Evolutionary conservation across 1,284 basidiomycete genomes (phyloP).

Genomic region (Porogramme epimiltina): DNA sequence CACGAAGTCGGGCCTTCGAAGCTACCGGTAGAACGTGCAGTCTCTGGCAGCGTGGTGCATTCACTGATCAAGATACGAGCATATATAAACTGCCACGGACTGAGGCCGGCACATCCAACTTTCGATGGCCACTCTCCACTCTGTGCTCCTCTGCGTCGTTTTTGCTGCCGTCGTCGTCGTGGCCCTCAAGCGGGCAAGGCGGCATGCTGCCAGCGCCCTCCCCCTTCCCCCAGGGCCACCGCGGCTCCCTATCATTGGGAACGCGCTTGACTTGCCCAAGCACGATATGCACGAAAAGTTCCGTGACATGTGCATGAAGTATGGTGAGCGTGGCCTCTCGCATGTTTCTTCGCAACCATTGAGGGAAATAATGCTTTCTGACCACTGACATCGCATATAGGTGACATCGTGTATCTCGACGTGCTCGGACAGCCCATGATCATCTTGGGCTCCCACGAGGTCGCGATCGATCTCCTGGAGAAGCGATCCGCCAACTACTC

Average conservation of each 20-base stretch:
- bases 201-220: not conserved
- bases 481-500: not conserved
- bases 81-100: too few species aligned
- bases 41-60: too few species aligned
- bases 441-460: not conserved
- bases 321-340: not conserved
- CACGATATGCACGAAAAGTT: not conserved
- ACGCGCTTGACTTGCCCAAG: not conserved
- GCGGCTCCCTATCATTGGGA: constrained; percentile 7
- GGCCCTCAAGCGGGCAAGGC: too few species aligned
- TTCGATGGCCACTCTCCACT: too few species aligned
- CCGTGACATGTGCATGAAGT: not conserved
- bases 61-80: too few species aligned
- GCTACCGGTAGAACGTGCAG: too few species aligned
- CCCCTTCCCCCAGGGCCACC: constrained; percentile 7
- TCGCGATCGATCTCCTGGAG: not conserved
- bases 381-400: not conserved
- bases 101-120: too few species aligned
- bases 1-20: too few species aligned
- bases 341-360: not conserved
- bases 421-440: constrained; percentile 1
- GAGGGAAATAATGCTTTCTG: too few species aligned
- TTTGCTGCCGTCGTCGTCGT: too few species aligned
- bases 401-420: not conserved
- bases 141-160: too few species aligned